Evolutionary conservation across 2,329 filamentous ascomycete genomes (phyloP).

Genomic region (Akanthomyces uredinophilus): DNA sequence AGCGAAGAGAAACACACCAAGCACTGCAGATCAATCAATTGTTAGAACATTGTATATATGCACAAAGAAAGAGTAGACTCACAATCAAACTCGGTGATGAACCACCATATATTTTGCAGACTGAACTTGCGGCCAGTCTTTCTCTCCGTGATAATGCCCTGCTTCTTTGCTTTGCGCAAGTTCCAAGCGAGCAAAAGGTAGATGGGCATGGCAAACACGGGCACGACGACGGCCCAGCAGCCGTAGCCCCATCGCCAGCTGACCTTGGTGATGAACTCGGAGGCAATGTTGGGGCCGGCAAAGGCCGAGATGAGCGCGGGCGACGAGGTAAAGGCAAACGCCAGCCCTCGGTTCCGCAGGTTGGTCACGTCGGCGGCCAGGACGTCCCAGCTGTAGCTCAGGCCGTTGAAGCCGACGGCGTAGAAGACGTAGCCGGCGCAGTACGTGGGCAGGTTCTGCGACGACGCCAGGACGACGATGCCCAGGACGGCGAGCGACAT

Average conservation of each 20-base stretch:
- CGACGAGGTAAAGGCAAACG: slow-evolving; percentile 35
- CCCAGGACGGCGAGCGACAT: slow-evolving; percentile 41
- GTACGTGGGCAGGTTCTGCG: slow-evolving; percentile 36
- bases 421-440: slow-evolving; percentile 19
- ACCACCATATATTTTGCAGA: neutral
- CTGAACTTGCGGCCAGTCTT: neutral
- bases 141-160: neutral
- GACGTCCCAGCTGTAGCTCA: slow-evolving; percentile 58
- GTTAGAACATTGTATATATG: neutral
- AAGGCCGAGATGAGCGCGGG: slow-evolving; percentile 44
- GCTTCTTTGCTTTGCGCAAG: neutral
- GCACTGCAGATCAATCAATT: slow-evolving; percentile 22
- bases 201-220: slow-evolving; percentile 48
- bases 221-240: slow-evolving; percentile 55
- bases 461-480: slow-evolving; percentile 58
- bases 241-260: slow-evolving; percentile 45
- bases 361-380: slow-evolving; percentile 59
- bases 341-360: slow-evolving; percentile 33
- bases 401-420: slow-evolving; percentile 49
- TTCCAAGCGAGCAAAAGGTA: slow-evolving; percentile 36
- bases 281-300: slow-evolving; percentile 29
- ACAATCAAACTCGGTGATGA: neutral
- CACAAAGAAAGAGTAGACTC: neutral
- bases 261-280: slow-evolving; percentile 21
- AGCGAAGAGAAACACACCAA: slow-evolving; percentile 54